phyloP scores from a whole-genome alignment of 768 basidiomycete species.

The Boletus bicolor region DNA sequence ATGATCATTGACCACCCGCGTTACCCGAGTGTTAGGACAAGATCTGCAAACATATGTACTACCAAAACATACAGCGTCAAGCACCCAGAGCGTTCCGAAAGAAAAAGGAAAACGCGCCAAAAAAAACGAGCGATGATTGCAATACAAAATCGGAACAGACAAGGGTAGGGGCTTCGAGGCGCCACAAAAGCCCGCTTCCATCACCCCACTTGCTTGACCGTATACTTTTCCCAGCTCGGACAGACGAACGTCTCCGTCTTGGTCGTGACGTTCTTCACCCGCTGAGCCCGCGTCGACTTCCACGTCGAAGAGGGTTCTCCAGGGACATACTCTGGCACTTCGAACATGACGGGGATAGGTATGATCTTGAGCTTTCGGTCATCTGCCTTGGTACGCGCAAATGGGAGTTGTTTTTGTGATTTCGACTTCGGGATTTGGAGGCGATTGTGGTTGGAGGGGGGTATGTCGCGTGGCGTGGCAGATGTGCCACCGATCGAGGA shows the following conservation, averaged over 20 bases:
- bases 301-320: constrained; percentile 20
- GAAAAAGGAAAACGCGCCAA: neutral
- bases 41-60: neutral
- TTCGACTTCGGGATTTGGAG: constrained; percentile 42
- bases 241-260: constrained; percentile 48
- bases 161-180: neutral
- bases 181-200: neutral
- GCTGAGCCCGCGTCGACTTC: constrained; percentile 30
- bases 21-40: neutral
- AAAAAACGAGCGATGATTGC: neutral
- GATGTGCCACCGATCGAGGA: constrained; percentile 28
- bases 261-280: constrained; percentile 29
- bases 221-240: constrained; percentile 67
- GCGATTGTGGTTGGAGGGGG: constrained; percentile 27
- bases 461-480: constrained; percentile 1
- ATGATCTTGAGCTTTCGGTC: constrained; percentile 53
- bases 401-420: constrained; percentile 48
- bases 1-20: neutral
- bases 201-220: constrained; percentile 40
- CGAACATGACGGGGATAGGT: constrained; percentile 42
- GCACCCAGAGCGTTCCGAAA: neutral
- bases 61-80: constrained; percentile 1
- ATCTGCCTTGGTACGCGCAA: constrained; percentile 49
- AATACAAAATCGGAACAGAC: neutral
- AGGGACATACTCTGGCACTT: constrained; percentile 26